phyloP scores from a whole-genome alignment of 78 protist species.

The Dictyostelium intermedium region DNA sequence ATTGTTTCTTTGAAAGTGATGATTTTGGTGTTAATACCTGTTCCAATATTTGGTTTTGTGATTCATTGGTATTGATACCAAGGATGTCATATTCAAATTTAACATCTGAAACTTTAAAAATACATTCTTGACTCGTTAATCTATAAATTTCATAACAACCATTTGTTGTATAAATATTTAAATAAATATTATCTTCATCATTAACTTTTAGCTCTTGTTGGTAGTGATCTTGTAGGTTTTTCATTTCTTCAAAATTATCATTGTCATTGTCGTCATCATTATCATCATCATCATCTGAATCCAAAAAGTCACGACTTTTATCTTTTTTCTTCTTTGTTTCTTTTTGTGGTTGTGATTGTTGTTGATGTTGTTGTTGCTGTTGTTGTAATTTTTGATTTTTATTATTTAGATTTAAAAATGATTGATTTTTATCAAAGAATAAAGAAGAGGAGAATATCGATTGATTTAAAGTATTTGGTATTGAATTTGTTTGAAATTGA shows the following conservation, averaged over 20 bases:
- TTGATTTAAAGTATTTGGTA: background rate
- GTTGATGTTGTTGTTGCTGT: background rate
- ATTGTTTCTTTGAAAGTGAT: background rate
- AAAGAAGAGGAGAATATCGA: conserved; percentile 18
- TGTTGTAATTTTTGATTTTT: background rate
- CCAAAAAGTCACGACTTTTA: background rate
- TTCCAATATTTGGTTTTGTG: background rate
- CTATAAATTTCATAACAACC: conserved; percentile 29
- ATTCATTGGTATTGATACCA: background rate
- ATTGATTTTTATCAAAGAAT: conserved; percentile 11
- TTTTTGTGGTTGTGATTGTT: background rate
- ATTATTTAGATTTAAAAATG: background rate
- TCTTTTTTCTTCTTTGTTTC: background rate
- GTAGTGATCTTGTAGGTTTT: no score
- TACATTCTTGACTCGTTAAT: conserved; percentile 12
- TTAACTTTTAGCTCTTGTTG: background rate
- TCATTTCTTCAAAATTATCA: background rate
- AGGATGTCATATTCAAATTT: conserved; percentile 10
- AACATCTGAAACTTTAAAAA: background rate
- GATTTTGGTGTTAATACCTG: background rate
- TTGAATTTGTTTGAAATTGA: background rate
- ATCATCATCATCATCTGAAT: background rate
- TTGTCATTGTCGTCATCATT: no score
- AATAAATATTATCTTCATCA: conserved; percentile 12
- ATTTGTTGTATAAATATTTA: background rate